Base-by-base conservation (phyloP, 805 yeast genomes). In the Kodamaea fukazawae region DNA sequence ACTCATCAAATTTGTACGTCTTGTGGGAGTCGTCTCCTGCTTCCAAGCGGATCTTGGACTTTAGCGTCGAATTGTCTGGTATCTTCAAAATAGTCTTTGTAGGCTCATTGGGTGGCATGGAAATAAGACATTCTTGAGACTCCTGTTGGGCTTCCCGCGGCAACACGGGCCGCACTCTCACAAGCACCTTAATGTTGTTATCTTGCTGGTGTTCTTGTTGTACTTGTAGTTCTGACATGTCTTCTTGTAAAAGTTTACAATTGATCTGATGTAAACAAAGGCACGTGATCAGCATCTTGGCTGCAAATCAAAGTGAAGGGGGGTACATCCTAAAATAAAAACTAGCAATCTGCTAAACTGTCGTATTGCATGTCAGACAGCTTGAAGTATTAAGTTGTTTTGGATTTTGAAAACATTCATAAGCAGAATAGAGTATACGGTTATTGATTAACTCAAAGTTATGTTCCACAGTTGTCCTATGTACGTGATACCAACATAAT, bases 141-240 rank as follows among this genome's bases (percentile, higher is more conserved):
- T 29, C 38, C 11, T 16, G 32, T 7, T 26, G 29, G 4, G n/a
- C 12, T 45, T 70, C 77, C 13, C 61, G 48, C 4, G 55, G 46
- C 7, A 65, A 47, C 11, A 62, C 48, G 1, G 83, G 82, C 37
- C 83, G 56, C 2, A 76, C 79, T 11, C 83, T 55, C 1, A 76
- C 79, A n/a, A 70, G 53, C 1, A 76, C 81, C 40, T 69, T 68
- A 25, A 76, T 71, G 43, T 62, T 68, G 23, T 39, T 44, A 20
- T 37, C 35, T 13, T 37, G 29, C 12, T 36, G 29, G 16, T 36
- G 7, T 8, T 37, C 35, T 13, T 37, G 29, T 9, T 36, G 29
- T 15, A 29, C 23, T 8, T 20, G 23, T 8, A 6, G 29, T 27
- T 27, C 29, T 27, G 29, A 6, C 29, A 27, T 27, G n/a, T 11